Evolutionary conservation across 805 yeast species (phyloP), one percentile per base, ranked within the genome.

Genomic region (Kockiozyma suomiensis): DNA sequence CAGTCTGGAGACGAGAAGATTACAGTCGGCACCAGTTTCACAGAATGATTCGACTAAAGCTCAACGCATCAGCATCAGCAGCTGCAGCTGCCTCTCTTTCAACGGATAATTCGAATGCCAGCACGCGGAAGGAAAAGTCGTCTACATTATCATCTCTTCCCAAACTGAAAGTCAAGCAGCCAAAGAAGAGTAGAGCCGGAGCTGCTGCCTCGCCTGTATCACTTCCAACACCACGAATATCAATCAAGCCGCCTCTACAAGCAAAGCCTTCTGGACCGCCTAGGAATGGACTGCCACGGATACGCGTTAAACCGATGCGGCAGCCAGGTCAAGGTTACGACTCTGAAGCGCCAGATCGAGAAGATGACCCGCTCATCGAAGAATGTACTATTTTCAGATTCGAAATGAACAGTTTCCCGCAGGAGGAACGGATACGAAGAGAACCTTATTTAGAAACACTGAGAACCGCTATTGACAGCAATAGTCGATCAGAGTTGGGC

Each of bases 271-370:
- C 60, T 21, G 60, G 50, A 15, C 51, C 57, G 3, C 30, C 48
- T 1, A 33, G 43, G 19, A 51, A 35, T 23, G 61, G 52, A 21
- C 58, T 62, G 32, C 80, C 85, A 7, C 72, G 82, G 38, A 78
- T 85, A 61, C 72, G 84, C 56, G 79, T 84, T 58, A 82, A 82
- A 64, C 84, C 86, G 0, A 79, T 80, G 3, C 78, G 96, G 67
- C 79, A 86, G 2, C 94, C 96, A 0, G 97, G 97, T 3, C 97
- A 93, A 68, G 98, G 98, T 0, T 93, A 93, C 73, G 99, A 93
- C 70, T 87, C 96, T 1, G 98, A 93, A 69, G 97, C 96, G 19
- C 96, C 97, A 0, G 98, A 93, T 66, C 78, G 90, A 26, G 99
- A 94, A 71, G 97, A 91, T 61, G 97, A 94, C 70, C 98, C 99